Evolutionary conservation across 129 eudicot species (phyloP).

Genomic region (Scalesia atractyloides): DNA sequence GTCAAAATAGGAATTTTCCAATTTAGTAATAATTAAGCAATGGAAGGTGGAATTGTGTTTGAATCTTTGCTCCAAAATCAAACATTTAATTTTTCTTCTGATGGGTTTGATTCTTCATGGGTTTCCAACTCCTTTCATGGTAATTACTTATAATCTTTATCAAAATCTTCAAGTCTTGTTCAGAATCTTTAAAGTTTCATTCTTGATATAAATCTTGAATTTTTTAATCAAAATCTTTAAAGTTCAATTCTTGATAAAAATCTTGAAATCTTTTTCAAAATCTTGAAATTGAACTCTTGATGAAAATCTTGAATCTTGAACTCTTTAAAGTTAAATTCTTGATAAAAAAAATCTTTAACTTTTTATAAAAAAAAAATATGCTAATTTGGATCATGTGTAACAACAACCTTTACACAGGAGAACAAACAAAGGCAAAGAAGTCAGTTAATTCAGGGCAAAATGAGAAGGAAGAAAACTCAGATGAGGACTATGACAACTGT

Average conservation of each 20-base stretch:
- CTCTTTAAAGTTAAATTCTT: not conserved
- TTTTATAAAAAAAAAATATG: not conserved
- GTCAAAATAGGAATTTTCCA: not conserved
- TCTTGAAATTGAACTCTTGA: no score
- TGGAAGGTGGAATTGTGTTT: slow-evolving; percentile 54
- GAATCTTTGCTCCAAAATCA: slow-evolving; percentile 57
- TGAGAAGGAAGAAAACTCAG: slow-evolving; percentile 49
- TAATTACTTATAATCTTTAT: slow-evolving; percentile 25
- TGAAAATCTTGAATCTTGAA: no score
- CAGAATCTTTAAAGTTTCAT: not conserved
- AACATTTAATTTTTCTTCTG: slow-evolving; percentile 43
- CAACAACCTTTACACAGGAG: slow-evolving; percentile 24
- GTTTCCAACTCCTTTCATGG: slow-evolving; percentile 65
- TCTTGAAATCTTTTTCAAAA: no score
- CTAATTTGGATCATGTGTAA: slow-evolving; percentile 12
- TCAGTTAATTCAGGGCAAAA: slow-evolving; percentile 21
- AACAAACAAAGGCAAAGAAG: slow-evolving; percentile 25
- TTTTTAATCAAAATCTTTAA: not conserved
- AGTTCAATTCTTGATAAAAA: no score
- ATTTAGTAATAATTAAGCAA: slow-evolving; percentile 13
- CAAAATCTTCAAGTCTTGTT: not conserved
- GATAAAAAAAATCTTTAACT: not conserved
- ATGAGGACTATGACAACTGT: slow-evolving; percentile 47
- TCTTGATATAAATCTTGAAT: not conserved
- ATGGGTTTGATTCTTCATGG: slow-evolving; percentile 66